Conservation (phyloP, 1,139 yeast species). For the Saccharomyces hybrid region DNA sequence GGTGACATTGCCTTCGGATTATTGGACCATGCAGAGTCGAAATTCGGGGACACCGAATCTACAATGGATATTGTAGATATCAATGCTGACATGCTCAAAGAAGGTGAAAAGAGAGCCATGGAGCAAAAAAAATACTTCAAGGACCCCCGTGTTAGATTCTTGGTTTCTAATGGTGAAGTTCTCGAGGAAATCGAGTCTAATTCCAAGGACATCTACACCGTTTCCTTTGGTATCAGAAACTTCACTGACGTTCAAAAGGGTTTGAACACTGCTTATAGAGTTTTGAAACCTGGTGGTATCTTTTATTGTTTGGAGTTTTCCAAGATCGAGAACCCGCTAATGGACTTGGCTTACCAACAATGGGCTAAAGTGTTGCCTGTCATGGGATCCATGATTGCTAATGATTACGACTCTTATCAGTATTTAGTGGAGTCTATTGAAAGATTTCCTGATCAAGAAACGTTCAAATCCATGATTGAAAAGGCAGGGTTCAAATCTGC, state of each 20-base stretch:
- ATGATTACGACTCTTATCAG: constrained; percentile 92
- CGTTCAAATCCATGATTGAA: constrained; percentile 84
- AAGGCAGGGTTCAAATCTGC: constrained; percentile 91
- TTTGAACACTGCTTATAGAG: constrained; percentile 86
- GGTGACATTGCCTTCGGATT: constrained; percentile 97
- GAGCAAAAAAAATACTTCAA: constrained; percentile 43
- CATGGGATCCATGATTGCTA: constrained; percentile 92
- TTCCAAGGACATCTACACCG: constrained; percentile 91
- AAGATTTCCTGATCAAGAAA: constrained; percentile 86
- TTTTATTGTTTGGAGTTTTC: constrained; percentile 95
- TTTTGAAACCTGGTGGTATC: constrained; percentile 94
- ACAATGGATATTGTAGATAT: constrained; percentile 92
- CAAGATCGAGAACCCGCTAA: constrained; percentile 72
- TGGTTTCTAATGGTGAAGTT: constrained; percentile 89
- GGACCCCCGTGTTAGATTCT: constrained; percentile 61
- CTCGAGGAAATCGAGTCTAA: constrained; percentile 77
- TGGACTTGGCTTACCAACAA: constrained; percentile 73
- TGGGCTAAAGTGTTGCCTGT: constrained; percentile 87
- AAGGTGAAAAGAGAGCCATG: constrained; percentile 72
- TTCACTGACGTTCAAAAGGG: constrained; percentile 94
- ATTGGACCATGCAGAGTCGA: constrained; percentile 78
- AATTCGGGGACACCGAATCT: constrained; percentile 66
- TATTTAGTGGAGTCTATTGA: constrained; percentile 91
- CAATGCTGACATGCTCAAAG: constrained; percentile 90
- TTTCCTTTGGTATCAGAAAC: constrained; percentile 95